These are phyloP conservation scores for Acanthamoeba royreba DNA, from an alignment of 208 protist genomes.

Conservation along the genomic window DNA sequence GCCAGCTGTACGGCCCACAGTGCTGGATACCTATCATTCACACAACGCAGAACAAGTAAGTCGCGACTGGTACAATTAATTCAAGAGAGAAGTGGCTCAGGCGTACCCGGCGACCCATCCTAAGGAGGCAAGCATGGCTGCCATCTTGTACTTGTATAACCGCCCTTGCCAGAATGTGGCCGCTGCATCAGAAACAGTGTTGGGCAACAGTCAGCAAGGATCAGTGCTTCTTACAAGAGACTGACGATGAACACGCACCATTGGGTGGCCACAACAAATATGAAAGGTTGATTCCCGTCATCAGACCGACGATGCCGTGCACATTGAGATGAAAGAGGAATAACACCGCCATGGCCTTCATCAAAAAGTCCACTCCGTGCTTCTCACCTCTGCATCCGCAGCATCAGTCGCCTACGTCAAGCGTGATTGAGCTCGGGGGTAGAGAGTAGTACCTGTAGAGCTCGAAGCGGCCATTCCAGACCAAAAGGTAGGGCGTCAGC, in stretches of 20 bases:
- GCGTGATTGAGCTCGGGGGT: not conserved
- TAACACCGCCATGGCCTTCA: not conserved
- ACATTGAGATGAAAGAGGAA: not conserved
- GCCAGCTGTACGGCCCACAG: not conserved
- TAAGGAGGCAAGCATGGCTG: not conserved
- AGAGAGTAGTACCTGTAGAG: not conserved
- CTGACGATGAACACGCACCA: not conserved
- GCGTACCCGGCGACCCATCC: not conserved
- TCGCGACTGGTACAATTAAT: no score
- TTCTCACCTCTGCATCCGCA: not conserved
- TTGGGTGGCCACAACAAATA: not conserved
- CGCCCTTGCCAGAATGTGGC: not conserved
- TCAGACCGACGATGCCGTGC: not conserved
- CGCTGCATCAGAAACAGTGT: not conserved
- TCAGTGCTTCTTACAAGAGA: not conserved
- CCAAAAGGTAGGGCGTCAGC: not conserved
- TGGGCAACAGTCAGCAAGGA: not conserved
- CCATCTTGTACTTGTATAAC: not conserved
- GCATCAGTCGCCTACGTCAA: not conserved
- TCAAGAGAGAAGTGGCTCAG: not conserved
- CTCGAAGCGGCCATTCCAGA: not conserved
- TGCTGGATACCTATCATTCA: not conserved
- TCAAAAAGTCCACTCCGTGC: not conserved
- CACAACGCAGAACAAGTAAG: no score
- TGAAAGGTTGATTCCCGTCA: not conserved